phyloP scores from a whole-genome alignment of 495 filamentous ascomycete genomes.

The Chlorociboria aeruginascens region DNA sequence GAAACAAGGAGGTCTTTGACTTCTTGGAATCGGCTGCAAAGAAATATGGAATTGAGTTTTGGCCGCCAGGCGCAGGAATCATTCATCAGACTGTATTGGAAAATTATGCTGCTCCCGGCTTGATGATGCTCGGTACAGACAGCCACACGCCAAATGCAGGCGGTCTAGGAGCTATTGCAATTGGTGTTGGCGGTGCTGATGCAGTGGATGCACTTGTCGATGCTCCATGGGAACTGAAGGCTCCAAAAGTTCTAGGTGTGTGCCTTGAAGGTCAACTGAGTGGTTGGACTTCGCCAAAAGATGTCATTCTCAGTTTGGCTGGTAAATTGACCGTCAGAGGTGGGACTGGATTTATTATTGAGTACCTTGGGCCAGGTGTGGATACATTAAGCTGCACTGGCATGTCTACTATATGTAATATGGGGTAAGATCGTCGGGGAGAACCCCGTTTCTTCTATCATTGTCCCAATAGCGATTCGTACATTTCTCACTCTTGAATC shows the following conservation, averaged over 20 bases:
- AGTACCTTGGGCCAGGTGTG: constrained; percentile 85
- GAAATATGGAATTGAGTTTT: constrained; percentile 97
- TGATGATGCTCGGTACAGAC: constrained; percentile 99
- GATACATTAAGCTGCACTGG: constrained; percentile 83
- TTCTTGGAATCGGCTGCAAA: constrained; percentile 89
- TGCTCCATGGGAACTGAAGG: constrained; percentile 94
- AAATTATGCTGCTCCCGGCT: constrained; percentile 91
- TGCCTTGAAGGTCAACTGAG: constrained; percentile 70
- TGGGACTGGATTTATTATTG: constrained; percentile 87
- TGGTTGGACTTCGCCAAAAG: constrained; percentile 90
- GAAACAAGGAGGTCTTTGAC: constrained; percentile 95
- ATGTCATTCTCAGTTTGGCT: constrained; percentile 82
- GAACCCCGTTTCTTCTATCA: neutral
- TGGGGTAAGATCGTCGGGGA: constrained; percentile 21
- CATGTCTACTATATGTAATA: constrained; percentile 88
- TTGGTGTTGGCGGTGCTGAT: constrained; percentile 95
- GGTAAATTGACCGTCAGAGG: constrained; percentile 87
- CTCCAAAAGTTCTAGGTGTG: constrained; percentile 80
- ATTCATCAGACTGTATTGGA: constrained; percentile 98
- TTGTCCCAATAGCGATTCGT: neutral
- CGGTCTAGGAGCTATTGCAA: constrained; percentile 86
- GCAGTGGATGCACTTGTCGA: constrained; percentile 94
- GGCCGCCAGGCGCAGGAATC: constrained; percentile 97
- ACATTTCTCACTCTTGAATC: too few relatives aligned
- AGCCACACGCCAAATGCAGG: constrained; percentile 96